Percentiles rank a stretch among this genome's conserved stretches.
Evolutionary conservation across 1,284 basidiomycete genomes (phyloP).

Genomic region (Sanghuangporus weigelae): DNA sequence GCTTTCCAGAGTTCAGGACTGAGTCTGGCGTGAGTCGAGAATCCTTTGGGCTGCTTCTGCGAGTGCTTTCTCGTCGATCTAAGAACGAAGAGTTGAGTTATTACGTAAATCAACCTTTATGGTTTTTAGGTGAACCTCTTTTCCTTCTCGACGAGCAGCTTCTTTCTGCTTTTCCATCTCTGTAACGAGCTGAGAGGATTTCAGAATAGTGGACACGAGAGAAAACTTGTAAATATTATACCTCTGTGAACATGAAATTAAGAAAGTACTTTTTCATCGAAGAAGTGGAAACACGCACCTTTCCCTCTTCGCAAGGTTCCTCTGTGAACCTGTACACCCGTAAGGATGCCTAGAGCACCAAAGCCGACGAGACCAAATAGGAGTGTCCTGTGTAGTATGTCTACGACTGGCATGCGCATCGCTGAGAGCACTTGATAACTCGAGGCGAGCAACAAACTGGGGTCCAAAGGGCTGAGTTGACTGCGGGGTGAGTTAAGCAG

Average conservation of each 20-base stretch:
- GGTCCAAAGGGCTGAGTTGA: background rate
- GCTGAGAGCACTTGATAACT: background rate
- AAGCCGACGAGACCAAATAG: constrained; percentile 16
- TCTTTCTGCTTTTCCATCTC: constrained; percentile 16
- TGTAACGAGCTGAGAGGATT: constrained; percentile 6
- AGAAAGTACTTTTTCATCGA: background rate
- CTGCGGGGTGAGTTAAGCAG: background rate
- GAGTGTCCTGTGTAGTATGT: constrained; percentile 10
- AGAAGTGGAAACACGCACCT: constrained; percentile 3
- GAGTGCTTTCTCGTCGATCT: constrained; percentile 17
- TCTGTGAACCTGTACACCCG: constrained; percentile 12
- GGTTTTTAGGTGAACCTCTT: background rate
- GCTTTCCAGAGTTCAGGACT: background rate
- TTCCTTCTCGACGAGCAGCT: constrained; percentile 10
- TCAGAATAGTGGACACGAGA: background rate
- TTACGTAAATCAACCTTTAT: background rate
- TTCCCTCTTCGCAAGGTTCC: constrained; percentile 10
- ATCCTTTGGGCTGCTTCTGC: constrained; percentile 15
- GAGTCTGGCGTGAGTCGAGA: constrained; percentile 5
- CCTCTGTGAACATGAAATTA: background rate
- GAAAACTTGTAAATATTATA: background rate
- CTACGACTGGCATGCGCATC: constrained; percentile 7
- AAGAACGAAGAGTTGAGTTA: background rate
- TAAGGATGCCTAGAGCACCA: constrained; percentile 6
- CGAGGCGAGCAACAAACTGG: background rate